Conservation (phyloP, 805 yeast genomes). For the Pichia nanzhaoensis region DNA sequence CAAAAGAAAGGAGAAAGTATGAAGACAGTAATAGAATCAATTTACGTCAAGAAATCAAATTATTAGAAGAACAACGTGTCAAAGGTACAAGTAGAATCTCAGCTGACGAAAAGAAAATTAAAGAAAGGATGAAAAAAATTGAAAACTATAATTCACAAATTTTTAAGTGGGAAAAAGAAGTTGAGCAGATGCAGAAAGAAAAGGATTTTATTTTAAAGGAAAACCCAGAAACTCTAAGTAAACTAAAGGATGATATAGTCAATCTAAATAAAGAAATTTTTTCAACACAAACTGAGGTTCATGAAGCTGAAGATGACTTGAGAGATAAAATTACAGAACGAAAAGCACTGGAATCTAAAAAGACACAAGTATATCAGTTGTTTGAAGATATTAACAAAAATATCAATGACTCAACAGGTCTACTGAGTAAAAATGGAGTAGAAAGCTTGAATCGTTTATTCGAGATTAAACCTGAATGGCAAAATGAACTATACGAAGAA, state of each 20-base stretch:
- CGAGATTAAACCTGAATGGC: constrained; percentile 28
- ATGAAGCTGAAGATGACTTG: constrained; percentile 29
- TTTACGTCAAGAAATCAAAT: constrained; percentile 35
- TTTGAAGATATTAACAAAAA: constrained; percentile 20
- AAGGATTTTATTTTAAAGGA: constrained; percentile 5
- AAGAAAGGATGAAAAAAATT: constrained; percentile 25
- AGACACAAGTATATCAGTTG: constrained; percentile 19
- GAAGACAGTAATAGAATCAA: constrained; percentile 37
- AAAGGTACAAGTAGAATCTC: constrained; percentile 31
- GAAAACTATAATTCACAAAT: constrained; percentile 32
- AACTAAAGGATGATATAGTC: constrained; percentile 20
- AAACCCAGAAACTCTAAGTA: constrained; percentile 17
- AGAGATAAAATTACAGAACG: constrained; percentile 24
- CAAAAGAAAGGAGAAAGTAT: constrained; percentile 34
- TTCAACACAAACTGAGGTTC: constrained; percentile 23
- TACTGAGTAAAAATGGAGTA: constrained; percentile 24
- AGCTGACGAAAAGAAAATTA: constrained; percentile 28
- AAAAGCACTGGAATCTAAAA: constrained; percentile 23
- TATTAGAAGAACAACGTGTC: constrained; percentile 36
- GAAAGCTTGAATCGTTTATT: constrained; percentile 19
- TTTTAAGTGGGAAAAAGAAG: constrained; percentile 27
- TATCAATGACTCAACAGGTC: constrained; percentile 27
- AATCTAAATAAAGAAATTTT: constrained; percentile 25
- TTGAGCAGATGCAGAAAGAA: constrained; percentile 22
- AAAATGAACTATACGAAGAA: constrained; percentile 25